These are phyloP conservation scores for Grigorovia jiainica DNA, from an alignment of 805 yeast species.

Conservation along the genomic window DNA sequence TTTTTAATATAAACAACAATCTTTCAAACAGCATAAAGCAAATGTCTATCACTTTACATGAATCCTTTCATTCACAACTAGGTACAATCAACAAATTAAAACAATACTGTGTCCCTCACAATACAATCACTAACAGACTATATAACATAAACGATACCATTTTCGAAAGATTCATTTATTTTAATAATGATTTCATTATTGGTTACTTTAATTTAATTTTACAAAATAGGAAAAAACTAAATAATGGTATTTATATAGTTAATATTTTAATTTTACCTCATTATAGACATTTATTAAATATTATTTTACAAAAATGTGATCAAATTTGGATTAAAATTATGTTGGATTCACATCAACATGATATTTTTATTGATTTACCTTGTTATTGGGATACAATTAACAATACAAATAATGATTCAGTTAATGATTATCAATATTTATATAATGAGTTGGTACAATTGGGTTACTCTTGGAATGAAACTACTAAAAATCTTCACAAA, in stretches of 20 bases:
- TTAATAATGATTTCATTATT: not conserved
- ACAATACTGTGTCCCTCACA: not conserved
- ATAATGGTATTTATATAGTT: not conserved
- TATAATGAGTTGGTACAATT: not conserved
- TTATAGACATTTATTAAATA: not conserved
- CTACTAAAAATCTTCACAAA: not conserved
- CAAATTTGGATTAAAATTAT: not conserved
- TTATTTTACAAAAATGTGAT: not conserved
- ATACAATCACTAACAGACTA: not conserved
- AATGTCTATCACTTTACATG: not conserved
- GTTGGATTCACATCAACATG: not conserved
- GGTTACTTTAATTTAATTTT: constrained; percentile 1
- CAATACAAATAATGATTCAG: too few relatives aligned
- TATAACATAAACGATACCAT: not conserved
- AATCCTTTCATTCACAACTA: not conserved
- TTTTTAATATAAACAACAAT: too few relatives aligned
- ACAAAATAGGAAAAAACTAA: not conserved
- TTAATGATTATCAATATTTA: too few relatives aligned
- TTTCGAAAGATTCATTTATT: not conserved
- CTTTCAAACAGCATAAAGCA: not conserved
- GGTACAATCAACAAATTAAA: not conserved
- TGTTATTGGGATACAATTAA: too few relatives aligned
- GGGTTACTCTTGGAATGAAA: not conserved
- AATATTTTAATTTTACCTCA: not conserved
- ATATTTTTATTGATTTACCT: not conserved